Evolutionary conservation across 2,329 filamentous ascomycete species (phyloP), one percentile per base, ranked within the genome.

Genomic region (Passalora sequoiae): DNA sequence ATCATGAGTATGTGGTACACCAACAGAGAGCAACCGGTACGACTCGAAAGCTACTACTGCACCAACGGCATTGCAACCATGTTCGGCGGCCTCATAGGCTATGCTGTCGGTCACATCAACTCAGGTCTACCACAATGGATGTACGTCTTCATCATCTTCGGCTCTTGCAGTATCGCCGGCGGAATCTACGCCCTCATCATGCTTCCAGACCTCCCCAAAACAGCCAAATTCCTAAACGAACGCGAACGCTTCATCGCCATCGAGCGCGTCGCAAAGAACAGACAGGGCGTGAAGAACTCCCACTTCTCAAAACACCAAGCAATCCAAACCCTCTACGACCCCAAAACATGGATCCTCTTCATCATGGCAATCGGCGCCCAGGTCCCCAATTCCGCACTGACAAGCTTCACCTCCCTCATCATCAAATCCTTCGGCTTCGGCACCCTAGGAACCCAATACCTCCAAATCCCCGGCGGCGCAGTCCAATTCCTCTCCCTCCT

Each of bases 61-160:
- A 76, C 73, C 2, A 80, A 80, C 50, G 78, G 78, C 2, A 67
- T 81, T 9, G 77, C 76, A 2, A 78, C 75, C 9, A 78, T 79
- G 72, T 76, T 81, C 42, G 78, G 78, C n/a, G 76, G 71, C 1
- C 59, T 79, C 1, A 69, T 80, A 7, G 75, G 74, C 1, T 80
- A 80, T 49, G 78, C 74, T 4, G 69, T 81, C 7, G 78, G 78
- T 1, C 75, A 81, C 54, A 81, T 81, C 51, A 70, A 63, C 0
- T 66, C 69, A 4, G 72, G 70, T 0, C 64, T 77, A 3, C 63
- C 68, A 0, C 60, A 65, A 17, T 79, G 75, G 75, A 75, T 74
- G 69, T 77, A 77, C 45, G 70, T 79, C 15, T 82, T 78, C 61
- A 51, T 80, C 12, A 78, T 81, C 47, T 78, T 70, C 39, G 69